phyloP scores from a whole-genome alignment of 257 asterid genomes.

The Phtheirospermum japonicum region DNA sequence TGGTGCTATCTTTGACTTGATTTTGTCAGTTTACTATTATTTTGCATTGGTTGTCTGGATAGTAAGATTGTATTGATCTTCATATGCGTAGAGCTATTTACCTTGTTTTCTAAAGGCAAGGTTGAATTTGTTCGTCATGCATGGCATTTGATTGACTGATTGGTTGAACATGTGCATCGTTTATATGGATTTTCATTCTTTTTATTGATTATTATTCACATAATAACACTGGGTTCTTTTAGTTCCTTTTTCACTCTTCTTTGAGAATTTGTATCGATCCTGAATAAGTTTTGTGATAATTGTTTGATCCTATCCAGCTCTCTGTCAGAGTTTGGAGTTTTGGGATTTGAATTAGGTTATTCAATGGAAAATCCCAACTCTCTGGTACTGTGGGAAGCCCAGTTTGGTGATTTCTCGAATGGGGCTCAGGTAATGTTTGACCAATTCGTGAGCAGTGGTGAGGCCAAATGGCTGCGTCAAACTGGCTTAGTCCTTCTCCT shows the following conservation, averaged over 20 bases:
- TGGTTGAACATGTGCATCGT: background rate
- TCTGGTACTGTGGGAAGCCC: conserved; percentile 82
- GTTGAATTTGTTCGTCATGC: background rate
- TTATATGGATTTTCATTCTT: conserved; percentile 3
- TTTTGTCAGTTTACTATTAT: too few species aligned
- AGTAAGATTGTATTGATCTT: too few species aligned
- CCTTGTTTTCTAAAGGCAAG: too few species aligned
- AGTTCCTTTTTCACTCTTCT: background rate
- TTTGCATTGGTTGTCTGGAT: too few species aligned
- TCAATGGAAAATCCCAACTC: conserved; percentile 97
- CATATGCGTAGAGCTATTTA: too few species aligned
- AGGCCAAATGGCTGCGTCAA: conserved; percentile 79
- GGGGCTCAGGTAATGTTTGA: conserved; percentile 81
- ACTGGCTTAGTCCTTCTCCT: conserved; percentile 56
- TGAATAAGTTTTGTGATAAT: conserved; percentile 10
- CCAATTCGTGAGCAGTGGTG: conserved; percentile 74
- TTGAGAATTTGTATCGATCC: background rate
- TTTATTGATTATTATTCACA: background rate
- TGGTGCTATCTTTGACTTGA: too few species aligned
- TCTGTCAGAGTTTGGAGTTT: conserved; percentile 90
- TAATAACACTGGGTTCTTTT: conserved; percentile 7
- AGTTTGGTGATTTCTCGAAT: conserved; percentile 74
- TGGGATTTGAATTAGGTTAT: conserved; percentile 93
- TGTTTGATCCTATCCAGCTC: conserved; percentile 48
- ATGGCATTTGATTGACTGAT: background rate